These are phyloP conservation scores for Hyphodiscus sp. DNA, from an alignment of 2,329 filamentous ascomycete species.

Conservation along the genomic window DNA sequence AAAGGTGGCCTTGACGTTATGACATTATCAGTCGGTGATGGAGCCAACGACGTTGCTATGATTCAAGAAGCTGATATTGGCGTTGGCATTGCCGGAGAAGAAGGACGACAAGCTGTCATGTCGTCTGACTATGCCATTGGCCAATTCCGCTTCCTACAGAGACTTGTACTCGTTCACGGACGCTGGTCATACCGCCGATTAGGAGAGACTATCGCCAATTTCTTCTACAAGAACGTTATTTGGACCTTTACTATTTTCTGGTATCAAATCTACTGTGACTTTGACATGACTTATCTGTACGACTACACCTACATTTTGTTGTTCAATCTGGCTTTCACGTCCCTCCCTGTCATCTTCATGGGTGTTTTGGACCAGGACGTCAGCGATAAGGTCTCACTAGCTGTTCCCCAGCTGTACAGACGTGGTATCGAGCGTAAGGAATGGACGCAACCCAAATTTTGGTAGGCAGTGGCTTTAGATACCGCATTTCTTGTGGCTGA, in stretches of 20 bases:
- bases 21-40: slow-evolving; percentile 88
- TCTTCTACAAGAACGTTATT: slow-evolving; percentile 99
- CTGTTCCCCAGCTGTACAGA: slow-evolving; percentile 91
- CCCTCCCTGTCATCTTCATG: slow-evolving; percentile 88
- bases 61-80: slow-evolving; percentile 97
- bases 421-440: slow-evolving; percentile 92
- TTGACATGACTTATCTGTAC: slow-evolving; percentile 94
- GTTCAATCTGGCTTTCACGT: slow-evolving; percentile 96
- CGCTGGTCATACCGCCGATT: slow-evolving; percentile 94
- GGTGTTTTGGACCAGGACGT: slow-evolving; percentile 97
- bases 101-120: slow-evolving; percentile 91
- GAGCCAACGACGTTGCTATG: slow-evolving; percentile 95
- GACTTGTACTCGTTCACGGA: slow-evolving; percentile 82
- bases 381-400: slow-evolving; percentile 85
- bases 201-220: slow-evolving; percentile 92
- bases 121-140: slow-evolving; percentile 94
- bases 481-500: slow-evolving; percentile 26
- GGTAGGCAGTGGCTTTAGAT: slow-evolving; percentile 51
- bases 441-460: slow-evolving; percentile 95
- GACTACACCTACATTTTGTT: slow-evolving; percentile 97
- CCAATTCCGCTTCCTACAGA: slow-evolving; percentile 82
- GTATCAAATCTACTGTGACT: slow-evolving; percentile 94
- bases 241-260: slow-evolving; percentile 97
- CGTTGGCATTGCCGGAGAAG: slow-evolving; percentile 88
- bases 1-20: slow-evolving; percentile 93